Evolutionary conservation across 352 stramenopile genomes (phyloP).

Genomic region (Phytophthora uliginosa): DNA sequence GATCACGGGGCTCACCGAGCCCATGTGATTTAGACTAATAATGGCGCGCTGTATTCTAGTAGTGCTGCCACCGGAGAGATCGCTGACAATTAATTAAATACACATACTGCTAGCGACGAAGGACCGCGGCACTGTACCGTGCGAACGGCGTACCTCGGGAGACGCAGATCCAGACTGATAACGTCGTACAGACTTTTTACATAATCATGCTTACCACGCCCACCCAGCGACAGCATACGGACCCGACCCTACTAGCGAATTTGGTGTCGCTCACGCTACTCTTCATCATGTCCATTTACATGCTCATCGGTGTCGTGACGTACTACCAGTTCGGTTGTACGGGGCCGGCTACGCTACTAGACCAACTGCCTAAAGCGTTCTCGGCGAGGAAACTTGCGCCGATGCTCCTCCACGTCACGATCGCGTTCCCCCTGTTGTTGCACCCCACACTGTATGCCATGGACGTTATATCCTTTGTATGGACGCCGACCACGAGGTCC

Average conservation of each 20-base stretch:
- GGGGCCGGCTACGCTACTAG: conserved; percentile 62
- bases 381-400: conserved; percentile 45
- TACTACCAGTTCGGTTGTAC: conserved; percentile 84
- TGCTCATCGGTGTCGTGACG: conserved; percentile 71
- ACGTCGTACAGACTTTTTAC: conserved; percentile 64
- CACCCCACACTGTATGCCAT: conserved; percentile 75
- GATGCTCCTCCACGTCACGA: conserved; percentile 73
- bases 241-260: conserved; percentile 60
- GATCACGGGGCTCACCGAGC: too few species aligned
- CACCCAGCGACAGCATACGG: conserved; percentile 67
- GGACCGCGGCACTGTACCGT: too few species aligned
- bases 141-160: too few species aligned
- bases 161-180: conserved; percentile 53
- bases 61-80: too few species aligned
- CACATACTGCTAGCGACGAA: too few species aligned
- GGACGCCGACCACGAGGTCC: too few species aligned
- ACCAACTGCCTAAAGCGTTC: conserved; percentile 54
- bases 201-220: conserved; percentile 81
- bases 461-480: conserved; percentile 72
- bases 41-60: too few species aligned
- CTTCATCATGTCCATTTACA: conserved; percentile 79
- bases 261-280: conserved; percentile 74
- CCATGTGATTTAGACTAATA: too few species aligned
- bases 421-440: conserved; percentile 73
- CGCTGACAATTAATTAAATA: too few species aligned